These are phyloP conservation scores for Chlamydomonas incerta DNA, from an alignment of 139 green algal genomes.

Conservation along the genomic window DNA sequence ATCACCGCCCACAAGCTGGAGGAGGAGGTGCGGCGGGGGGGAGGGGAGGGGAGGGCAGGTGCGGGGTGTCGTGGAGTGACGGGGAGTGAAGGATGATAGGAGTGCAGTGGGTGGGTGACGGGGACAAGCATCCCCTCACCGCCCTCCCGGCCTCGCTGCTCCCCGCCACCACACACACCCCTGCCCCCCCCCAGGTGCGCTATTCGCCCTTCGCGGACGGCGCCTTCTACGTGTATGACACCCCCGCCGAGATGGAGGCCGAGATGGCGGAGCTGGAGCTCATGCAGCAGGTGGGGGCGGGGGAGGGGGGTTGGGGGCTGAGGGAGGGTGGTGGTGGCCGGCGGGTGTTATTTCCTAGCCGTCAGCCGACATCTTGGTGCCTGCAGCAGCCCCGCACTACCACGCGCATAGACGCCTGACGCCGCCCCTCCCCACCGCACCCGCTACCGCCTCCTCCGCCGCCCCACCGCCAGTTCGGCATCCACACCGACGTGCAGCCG, in stretches of 20 bases:
- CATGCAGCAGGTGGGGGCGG: conserved; percentile 23
- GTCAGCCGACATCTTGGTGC: no score
- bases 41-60: no score
- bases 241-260: conserved; percentile 4
- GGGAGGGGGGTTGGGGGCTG: neutral
- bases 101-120: no score
- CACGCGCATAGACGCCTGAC: no score
- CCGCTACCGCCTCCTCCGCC: no score
- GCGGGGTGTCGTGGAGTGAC: neutral
- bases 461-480: neutral
- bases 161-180: no score
- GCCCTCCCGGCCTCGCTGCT: no score
- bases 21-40: neutral
- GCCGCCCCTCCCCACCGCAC: neutral
- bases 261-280: conserved; percentile 20
- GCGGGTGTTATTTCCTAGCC: no score
- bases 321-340: no score
- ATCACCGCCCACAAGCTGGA: conserved; percentile 2
- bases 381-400: no score
- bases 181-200: neutral
- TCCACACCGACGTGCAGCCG: conserved; percentile 19
- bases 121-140: neutral
- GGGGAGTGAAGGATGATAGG: neutral
- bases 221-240: conserved; percentile 13
- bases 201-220: conserved; percentile 24